These are phyloP conservation scores for Inonotus hispidus DNA, from an alignment of 1,284 basidiomycete genomes.

Conservation along the genomic window DNA sequence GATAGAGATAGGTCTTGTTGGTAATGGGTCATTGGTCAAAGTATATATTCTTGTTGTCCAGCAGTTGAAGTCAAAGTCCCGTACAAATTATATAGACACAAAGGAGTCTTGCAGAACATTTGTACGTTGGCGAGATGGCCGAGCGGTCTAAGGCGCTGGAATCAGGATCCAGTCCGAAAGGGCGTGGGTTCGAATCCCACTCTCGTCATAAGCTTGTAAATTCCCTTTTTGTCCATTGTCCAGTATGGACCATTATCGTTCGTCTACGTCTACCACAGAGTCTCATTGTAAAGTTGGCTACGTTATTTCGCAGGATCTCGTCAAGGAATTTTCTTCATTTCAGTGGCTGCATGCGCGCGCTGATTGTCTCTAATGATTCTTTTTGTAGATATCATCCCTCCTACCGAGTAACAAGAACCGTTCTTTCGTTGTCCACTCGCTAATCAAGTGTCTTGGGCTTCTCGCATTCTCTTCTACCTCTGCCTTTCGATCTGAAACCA, in stretches of 20 bases:
- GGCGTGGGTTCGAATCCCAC: constrained; percentile 45
- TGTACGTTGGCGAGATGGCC: constrained; percentile 26
- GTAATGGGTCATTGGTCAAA: too few relatives aligned
- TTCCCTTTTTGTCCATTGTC: neutral
- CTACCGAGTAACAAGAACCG: constrained; percentile 81
- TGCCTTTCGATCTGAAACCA: constrained; percentile 23
- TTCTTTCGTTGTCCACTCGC: constrained; percentile 75
- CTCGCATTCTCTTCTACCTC: constrained; percentile 29
- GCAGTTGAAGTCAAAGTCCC: too few relatives aligned
- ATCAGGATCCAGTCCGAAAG: constrained; percentile 38
- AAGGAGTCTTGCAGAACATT: neutral
- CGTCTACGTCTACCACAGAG: neutral
- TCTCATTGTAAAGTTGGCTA: constrained; percentile 37
- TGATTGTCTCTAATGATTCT: neutral
- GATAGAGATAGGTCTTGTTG: too few relatives aligned
- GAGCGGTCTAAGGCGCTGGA: constrained; percentile 34
- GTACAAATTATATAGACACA: too few relatives aligned
- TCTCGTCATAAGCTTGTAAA: constrained; percentile 28
- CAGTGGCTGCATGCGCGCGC: neutral
- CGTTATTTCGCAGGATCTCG: constrained; percentile 52
- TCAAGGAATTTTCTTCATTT: constrained; percentile 33
- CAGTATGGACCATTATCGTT: too few relatives aligned
- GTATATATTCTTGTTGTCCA: too few relatives aligned
- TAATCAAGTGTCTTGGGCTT: constrained; percentile 56
- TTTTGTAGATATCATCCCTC: constrained; percentile 50